A percentile compares a stretch with the other conserved stretches of the same genome.
These are phyloP conservation scores for Ceratocystis ficicola DNA, from an alignment of 2,329 filamentous ascomycete species.

Conservation along the genomic window DNA sequence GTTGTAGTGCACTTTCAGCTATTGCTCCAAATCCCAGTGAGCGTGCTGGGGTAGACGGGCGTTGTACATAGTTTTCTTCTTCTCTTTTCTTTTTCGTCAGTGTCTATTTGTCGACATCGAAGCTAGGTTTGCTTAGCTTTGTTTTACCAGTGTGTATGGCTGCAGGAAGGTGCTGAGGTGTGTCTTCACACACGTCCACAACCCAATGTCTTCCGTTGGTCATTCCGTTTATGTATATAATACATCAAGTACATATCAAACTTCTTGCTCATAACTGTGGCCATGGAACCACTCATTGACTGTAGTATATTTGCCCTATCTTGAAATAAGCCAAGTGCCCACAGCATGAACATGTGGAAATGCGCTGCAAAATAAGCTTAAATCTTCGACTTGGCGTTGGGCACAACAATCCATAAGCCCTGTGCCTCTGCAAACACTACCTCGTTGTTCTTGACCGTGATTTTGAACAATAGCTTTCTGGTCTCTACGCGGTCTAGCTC, in stretches of 20 bases:
- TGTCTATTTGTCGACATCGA: no score
- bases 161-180: background rate
- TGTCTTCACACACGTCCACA: background rate
- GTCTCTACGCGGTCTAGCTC: conserved; percentile 22
- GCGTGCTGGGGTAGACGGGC: no score
- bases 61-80: no score
- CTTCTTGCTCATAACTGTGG: background rate
- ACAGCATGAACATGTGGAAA: background rate
- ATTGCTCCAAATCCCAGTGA: no score
- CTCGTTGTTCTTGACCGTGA: conserved; percentile 21
- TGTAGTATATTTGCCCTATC: no score
- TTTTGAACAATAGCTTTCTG: conserved; percentile 23
- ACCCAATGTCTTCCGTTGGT: background rate
- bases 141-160: background rate
- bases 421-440: conserved; percentile 10
- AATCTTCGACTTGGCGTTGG: conserved; percentile 6
- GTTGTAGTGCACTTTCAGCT: background rate
- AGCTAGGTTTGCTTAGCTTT: background rate
- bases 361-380: conserved; percentile 1
- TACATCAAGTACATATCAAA: background rate
- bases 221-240: background rate
- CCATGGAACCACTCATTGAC: background rate
- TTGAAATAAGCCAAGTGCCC: no score
- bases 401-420: conserved; percentile 18
- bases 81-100: no score